Base-by-base conservation (phyloP, 495 filamentous ascomycete species). In the Filosporella fistucella region DNA sequence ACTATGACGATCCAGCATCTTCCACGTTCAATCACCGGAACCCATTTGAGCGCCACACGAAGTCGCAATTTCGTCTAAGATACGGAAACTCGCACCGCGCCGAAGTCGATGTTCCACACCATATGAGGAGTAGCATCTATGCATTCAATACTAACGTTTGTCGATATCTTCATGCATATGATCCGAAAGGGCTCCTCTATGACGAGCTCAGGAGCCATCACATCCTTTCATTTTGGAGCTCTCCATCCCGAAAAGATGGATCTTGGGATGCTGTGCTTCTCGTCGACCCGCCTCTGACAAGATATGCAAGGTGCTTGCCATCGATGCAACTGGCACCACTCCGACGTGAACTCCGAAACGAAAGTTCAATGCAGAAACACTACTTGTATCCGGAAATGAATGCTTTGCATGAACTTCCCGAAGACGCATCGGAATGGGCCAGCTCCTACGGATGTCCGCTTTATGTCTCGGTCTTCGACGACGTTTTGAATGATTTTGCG, bases 1-100 rank as follows among this genome's bases (percentile, higher is more conserved):
- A 43, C 30, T 43, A 43, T 43, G 40, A 43, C 24, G 40, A 43
- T 30, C 40, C 40, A 43, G 40, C 40, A 43, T 43, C 40, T 30
- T 30, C 40, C 40, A 43, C 40, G 20, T 43, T 43, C 40, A 43
- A 43, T 43, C 40, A 43, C 13, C 40, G 40, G 23, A 43, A 43
- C 23, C 40, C 40, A 43, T 43, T 43, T 12, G 40, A 43, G 13
- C 40, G 24, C 23, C 40, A 43, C 23, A 43, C 23, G 40, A 43
- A 43, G 30, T 43, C 40, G 13, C 40, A 29, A 43, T 43, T 43
- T 12, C 40, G 40, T 26, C 23, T 43, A 11, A 43, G 40, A 43
- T 43, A 43, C 13, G 40, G 22, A 43, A 30, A 2, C 40, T 43
- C 40, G 24, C 40, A 43, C 23, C 40, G 40, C 40, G 40, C 24